phyloP scores from a whole-genome alignment of 345 rosid genomes.

The Cardamine occulta region DNA sequence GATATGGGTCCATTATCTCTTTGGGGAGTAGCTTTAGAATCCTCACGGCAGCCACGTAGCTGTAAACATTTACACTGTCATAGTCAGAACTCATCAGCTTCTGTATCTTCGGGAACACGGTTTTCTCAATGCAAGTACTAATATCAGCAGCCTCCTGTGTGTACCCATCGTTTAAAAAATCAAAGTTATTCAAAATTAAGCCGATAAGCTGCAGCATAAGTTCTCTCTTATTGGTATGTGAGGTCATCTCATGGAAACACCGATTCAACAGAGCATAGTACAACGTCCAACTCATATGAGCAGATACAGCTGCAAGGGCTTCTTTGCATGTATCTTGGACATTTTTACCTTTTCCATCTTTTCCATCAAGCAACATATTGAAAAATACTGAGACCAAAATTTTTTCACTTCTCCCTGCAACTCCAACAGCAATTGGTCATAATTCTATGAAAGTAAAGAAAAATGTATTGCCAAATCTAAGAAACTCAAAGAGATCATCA shows the following conservation, averaged over 20 bases:
- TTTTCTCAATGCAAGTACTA: slow-evolving; percentile 60
- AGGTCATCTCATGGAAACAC: slow-evolving; percentile 65
- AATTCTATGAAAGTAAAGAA: no score
- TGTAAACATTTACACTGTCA: slow-evolving; percentile 42
- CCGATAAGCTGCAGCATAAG: slow-evolving; percentile 56
- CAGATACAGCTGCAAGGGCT: no score
- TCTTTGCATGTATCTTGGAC: no score
- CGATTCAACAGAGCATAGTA: slow-evolving; percentile 51
- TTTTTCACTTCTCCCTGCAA: no score
- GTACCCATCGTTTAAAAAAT: slow-evolving; percentile 51
- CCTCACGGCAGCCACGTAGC: slow-evolving; percentile 68
- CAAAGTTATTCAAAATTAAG: slow-evolving; percentile 67
- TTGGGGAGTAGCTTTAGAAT: slow-evolving; percentile 79
- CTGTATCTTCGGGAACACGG: slow-evolving; percentile 68
- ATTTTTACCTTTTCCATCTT: no score
- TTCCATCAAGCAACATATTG: no score
- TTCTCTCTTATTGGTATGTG: slow-evolving; percentile 61
- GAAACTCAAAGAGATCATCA: no score
- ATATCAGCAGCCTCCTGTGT: slow-evolving; percentile 35
- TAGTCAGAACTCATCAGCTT: slow-evolving; percentile 57
- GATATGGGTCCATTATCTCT: slow-evolving; percentile 67
- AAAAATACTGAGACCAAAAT: no score
- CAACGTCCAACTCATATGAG: no score
- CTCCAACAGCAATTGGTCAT: no score
- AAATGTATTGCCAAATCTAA: no score